Evolutionary conservation across 192 early-diverging fungal genomes (phyloP).

Genomic region (Bifiguratus adelaidae): DNA sequence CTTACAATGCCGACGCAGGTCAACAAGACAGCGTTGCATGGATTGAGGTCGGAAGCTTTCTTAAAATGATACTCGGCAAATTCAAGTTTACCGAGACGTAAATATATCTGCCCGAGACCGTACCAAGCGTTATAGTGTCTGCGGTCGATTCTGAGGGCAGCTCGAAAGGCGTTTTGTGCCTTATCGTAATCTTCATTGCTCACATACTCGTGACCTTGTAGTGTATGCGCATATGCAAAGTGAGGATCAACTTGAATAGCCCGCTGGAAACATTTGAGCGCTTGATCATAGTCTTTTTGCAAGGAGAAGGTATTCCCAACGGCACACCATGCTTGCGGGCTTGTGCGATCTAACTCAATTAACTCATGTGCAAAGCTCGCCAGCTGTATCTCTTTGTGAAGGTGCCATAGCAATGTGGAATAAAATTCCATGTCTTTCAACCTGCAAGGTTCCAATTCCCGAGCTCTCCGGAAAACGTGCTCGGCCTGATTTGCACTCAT

Average conservation of each 20-base stretch:
- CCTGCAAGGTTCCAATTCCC: conserved; percentile 58
- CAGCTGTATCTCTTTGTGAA: conserved; percentile 57
- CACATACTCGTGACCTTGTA: conserved; percentile 76
- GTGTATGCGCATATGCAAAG: conserved; percentile 74
- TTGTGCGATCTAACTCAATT: conserved; percentile 44
- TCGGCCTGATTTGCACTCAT: conserved; percentile 26
- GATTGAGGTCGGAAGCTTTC: conserved; percentile 62
- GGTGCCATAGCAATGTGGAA: conserved; percentile 81
- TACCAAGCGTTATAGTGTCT: conserved; percentile 84
- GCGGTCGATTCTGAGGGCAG: conserved; percentile 55
- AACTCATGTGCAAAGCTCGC: conserved; percentile 68
- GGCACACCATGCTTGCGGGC: conserved; percentile 75
- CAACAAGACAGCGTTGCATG: conserved; percentile 58
- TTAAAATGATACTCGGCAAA: conserved; percentile 64
- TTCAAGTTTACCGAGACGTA: conserved; percentile 60
- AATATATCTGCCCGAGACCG: conserved; percentile 66
- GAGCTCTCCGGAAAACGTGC: conserved; percentile 35
- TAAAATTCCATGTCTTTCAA: conserved; percentile 76
- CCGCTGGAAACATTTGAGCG: conserved; percentile 65
- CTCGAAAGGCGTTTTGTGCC: conserved; percentile 61
- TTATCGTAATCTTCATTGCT: conserved; percentile 63
- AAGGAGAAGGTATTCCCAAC: conserved; percentile 67
- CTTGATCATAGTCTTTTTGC: conserved; percentile 62
- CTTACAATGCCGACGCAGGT: conserved; percentile 61
- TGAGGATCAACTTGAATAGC: conserved; percentile 57